phyloP scores from a whole-genome alignment of 2,329 filamentous ascomycete species.

The Capronia epimyces region DNA sequence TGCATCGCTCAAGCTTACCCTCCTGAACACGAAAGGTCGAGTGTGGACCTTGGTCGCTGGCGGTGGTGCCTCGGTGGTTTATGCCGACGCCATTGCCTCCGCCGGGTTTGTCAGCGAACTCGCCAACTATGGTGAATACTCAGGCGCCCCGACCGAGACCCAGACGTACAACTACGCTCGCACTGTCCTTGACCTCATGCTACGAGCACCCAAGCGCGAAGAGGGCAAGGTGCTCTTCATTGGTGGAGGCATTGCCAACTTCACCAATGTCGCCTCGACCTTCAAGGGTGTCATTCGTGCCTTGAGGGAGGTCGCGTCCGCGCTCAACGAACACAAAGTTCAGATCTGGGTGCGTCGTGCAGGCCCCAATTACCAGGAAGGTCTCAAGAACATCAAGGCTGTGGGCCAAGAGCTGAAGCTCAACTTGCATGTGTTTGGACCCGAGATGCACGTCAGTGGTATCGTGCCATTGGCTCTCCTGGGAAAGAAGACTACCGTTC shows the following conservation, averaged over 20 bases:
- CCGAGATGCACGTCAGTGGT: slow-evolving; percentile 83
- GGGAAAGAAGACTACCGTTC: slow-evolving; percentile 56
- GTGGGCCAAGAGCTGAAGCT: slow-evolving; percentile 90
- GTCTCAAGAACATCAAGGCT: slow-evolving; percentile 98
- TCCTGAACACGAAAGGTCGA: slow-evolving; percentile 84
- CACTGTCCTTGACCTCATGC: slow-evolving; percentile 95
- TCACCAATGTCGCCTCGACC: slow-evolving; percentile 98
- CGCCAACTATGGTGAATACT: slow-evolving; percentile 99
- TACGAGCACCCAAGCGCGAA: slow-evolving; percentile 74
- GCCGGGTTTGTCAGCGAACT: slow-evolving; percentile 92
- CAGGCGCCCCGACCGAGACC: slow-evolving; percentile 94
- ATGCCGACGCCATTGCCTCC: slow-evolving; percentile 96
- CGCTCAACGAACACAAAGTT: slow-evolving; percentile 91
- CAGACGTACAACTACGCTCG: slow-evolving; percentile 99
- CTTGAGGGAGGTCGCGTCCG: slow-evolving; percentile 78
- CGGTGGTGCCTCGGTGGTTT: slow-evolving; percentile 98
- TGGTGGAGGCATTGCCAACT: slow-evolving; percentile 99
- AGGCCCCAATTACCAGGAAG: slow-evolving; percentile 98
- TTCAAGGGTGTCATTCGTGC: slow-evolving; percentile 99
- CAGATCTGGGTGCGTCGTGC: slow-evolving; percentile 92
- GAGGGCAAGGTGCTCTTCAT: slow-evolving; percentile 99
- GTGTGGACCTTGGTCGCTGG: slow-evolving; percentile 98
- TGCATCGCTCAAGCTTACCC: slow-evolving; percentile 95
- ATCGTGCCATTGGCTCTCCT: slow-evolving; percentile 87
- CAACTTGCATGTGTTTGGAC: slow-evolving; percentile 85